phyloP scores from a whole-genome alignment of 495 filamentous ascomycete genomes.

The Hypoxylon fuscum region DNA sequence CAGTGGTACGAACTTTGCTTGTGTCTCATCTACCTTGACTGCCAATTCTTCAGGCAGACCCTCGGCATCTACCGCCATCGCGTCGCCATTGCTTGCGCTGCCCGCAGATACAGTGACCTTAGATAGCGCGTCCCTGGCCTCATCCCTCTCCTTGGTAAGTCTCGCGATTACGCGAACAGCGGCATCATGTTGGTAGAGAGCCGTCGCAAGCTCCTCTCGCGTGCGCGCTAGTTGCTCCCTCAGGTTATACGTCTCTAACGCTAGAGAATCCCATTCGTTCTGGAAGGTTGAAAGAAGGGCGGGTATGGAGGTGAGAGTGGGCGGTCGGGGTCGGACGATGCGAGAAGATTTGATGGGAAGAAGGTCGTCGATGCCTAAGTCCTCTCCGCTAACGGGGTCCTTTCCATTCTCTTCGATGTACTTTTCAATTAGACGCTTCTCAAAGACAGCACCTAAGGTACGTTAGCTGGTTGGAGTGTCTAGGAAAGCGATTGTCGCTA shows the following conservation, averaged over 20 bases:
- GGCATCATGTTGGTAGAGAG: slow-evolving; percentile 96
- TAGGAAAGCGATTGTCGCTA: slow-evolving; percentile 1
- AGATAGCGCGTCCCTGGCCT: slow-evolving; percentile 90
- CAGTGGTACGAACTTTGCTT: slow-evolving; percentile 69
- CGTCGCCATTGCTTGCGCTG: slow-evolving; percentile 70
- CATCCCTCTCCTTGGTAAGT: slow-evolving; percentile 86
- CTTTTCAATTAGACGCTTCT: slow-evolving; percentile 92
- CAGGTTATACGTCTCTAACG: slow-evolving; percentile 87
- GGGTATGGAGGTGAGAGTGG: slow-evolving; percentile 94
- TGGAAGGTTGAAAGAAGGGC: slow-evolving; percentile 97
- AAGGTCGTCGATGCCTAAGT: slow-evolving; percentile 84
- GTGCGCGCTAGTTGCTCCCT: slow-evolving; percentile 88
- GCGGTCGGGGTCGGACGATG: slow-evolving; percentile 86
- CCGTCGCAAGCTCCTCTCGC: slow-evolving; percentile 89
- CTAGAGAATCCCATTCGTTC: slow-evolving; percentile 96
- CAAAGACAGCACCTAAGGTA: slow-evolving; percentile 80
- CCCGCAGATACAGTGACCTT: slow-evolving; percentile 77
- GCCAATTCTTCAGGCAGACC: slow-evolving; percentile 75
- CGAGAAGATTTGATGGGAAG: slow-evolving; percentile 84
- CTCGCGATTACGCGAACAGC: slow-evolving; percentile 92
- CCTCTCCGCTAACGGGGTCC: slow-evolving; percentile 91
- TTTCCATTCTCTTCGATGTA: slow-evolving; percentile 95
- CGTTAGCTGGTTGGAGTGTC: slow-evolving; percentile 39
- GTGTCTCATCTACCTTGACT: slow-evolving; percentile 78
- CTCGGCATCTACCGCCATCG: slow-evolving; percentile 87